These are phyloP conservation scores for Aspergillus calidoustus DNA, from an alignment of 2,329 filamentous ascomycete genomes.

Conservation along the genomic window DNA sequence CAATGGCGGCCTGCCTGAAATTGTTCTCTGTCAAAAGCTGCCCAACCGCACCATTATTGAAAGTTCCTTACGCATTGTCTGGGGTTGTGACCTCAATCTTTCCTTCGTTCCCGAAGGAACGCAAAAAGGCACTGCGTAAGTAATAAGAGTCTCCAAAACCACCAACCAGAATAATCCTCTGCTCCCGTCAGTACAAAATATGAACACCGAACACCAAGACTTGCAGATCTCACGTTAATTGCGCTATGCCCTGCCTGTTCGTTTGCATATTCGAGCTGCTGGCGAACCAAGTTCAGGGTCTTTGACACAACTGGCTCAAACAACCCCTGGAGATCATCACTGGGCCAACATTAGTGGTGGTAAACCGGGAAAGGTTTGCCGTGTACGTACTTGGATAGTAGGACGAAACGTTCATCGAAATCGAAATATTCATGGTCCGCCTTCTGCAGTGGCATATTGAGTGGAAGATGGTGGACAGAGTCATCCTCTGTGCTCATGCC, in stretches of 20 bases:
- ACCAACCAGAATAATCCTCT: conserved; percentile 15
- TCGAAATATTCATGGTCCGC: conserved; percentile 9
- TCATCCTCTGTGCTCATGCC: conserved; percentile 17
- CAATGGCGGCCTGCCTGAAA: conserved; percentile 17
- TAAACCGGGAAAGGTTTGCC: too few relatives aligned
- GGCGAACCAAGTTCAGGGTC: conserved; percentile 1
- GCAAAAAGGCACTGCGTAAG: conserved; percentile 1
- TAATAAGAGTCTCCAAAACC: conserved; percentile 17
- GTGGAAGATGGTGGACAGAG: conserved; percentile 21
- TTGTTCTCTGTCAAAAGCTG: neutral
- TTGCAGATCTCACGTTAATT: neutral
- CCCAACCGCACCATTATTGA: neutral
- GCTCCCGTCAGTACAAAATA: neutral
- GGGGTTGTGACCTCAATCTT: conserved; percentile 12
- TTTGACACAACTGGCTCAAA: conserved; percentile 12
- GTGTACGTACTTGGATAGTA: conserved; percentile 3
- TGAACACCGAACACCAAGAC: too few relatives aligned
- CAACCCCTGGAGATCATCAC: neutral
- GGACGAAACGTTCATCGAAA: conserved; percentile 15
- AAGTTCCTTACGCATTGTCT: conserved; percentile 9
- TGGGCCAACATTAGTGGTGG: neutral
- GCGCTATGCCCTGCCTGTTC: neutral
- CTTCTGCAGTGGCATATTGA: conserved; percentile 18
- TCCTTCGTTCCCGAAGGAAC: neutral
- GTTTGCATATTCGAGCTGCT: conserved; percentile 8